These are phyloP conservation scores for Leccinum uliginosum DNA, from an alignment of 768 basidiomycete genomes.

Conservation along the genomic window DNA sequence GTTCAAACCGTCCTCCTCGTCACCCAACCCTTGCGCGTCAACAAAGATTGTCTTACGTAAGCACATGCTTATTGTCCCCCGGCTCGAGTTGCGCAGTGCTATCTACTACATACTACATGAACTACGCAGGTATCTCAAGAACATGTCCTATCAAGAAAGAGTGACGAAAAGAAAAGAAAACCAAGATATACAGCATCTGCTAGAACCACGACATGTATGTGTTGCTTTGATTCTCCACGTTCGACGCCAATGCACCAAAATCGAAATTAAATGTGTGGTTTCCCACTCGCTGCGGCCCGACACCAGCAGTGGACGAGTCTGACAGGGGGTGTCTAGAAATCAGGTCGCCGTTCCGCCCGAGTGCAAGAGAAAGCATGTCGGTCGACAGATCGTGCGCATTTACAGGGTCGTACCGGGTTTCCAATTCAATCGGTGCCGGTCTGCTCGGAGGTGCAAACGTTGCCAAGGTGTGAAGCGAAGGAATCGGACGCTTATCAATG, in stretches of 20 bases:
- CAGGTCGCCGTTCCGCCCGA: conserved; percentile 28
- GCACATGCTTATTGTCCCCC: conserved; percentile 9
- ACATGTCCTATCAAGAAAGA: conserved; percentile 14
- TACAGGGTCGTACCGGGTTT: conserved; percentile 15
- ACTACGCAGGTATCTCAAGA: conserved; percentile 12
- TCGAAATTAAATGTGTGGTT: conserved; percentile 59
- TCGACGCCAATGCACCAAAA: conserved; percentile 52
- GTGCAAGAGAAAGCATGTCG: conserved; percentile 30
- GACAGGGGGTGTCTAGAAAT: conserved; percentile 14
- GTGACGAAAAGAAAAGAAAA: background rate
- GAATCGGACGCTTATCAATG: conserved; percentile 18
- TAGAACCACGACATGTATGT: conserved; percentile 69
- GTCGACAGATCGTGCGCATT: conserved; percentile 27
- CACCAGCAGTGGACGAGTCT: conserved; percentile 18
- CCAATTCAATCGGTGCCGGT: conserved; percentile 14
- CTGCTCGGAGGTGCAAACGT: conserved; percentile 21
- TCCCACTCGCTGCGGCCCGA: conserved; percentile 39
- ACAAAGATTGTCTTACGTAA: conserved; percentile 25
- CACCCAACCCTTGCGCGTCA: conserved; percentile 16
- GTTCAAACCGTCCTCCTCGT: conserved; percentile 10
- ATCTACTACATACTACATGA: conserved; percentile 2
- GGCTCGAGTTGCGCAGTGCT: background rate
- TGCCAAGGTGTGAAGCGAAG: conserved; percentile 20
- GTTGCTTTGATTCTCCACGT: conserved; percentile 52
- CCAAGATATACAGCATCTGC: conserved; percentile 13